Percentiles rank a stretch among this genome's conserved stretches.
Evolutionary conservation across 2,329 filamentous ascomycete species (phyloP).

Genomic region (Dothideomycetidae sp.): DNA sequence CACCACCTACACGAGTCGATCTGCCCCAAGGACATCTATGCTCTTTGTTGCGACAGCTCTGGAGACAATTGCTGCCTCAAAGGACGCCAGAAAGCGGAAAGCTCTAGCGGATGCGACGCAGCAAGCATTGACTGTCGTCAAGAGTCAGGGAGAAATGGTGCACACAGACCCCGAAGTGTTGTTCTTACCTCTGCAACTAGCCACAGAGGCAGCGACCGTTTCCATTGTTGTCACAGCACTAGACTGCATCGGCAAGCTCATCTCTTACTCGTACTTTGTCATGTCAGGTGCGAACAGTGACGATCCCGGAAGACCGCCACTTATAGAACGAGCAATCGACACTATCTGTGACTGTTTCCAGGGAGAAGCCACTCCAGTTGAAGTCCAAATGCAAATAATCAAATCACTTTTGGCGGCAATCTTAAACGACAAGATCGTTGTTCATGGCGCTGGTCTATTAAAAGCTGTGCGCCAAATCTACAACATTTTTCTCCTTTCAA

Average conservation of each 20-base stretch:
- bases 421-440: slow-evolving; percentile 95
- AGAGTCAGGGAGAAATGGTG: slow-evolving; percentile 58
- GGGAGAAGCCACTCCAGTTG: slow-evolving; percentile 79
- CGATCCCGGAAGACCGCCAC: slow-evolving; percentile 33
- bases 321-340: slow-evolving; percentile 96
- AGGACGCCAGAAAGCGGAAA: slow-evolving; percentile 78
- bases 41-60: slow-evolving; percentile 91
- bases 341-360: slow-evolving; percentile 99
- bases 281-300: slow-evolving; percentile 38
- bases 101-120: slow-evolving; percentile 70
- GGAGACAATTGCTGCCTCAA: slow-evolving; percentile 80
- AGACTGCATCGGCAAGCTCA: slow-evolving; percentile 97
- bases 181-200: slow-evolving; percentile 79
- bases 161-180: slow-evolving; percentile 82
- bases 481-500: slow-evolving; percentile 94
- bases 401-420: slow-evolving; percentile 93
- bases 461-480: slow-evolving; percentile 97
- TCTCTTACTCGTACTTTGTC: slow-evolving; percentile 97
- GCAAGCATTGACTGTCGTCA: slow-evolving; percentile 71
- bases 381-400: slow-evolving; percentile 94
- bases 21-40: slow-evolving; percentile 67
- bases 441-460: slow-evolving; percentile 86
- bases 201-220: slow-evolving; percentile 73
- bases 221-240: slow-evolving; percentile 78
- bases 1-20: slow-evolving; percentile 32